A percentile compares a stretch with the other conserved stretches of the same genome.
Evolutionary conservation across 768 basidiomycete genomes (phyloP).

Genomic region (Suillus tomentosus): DNA sequence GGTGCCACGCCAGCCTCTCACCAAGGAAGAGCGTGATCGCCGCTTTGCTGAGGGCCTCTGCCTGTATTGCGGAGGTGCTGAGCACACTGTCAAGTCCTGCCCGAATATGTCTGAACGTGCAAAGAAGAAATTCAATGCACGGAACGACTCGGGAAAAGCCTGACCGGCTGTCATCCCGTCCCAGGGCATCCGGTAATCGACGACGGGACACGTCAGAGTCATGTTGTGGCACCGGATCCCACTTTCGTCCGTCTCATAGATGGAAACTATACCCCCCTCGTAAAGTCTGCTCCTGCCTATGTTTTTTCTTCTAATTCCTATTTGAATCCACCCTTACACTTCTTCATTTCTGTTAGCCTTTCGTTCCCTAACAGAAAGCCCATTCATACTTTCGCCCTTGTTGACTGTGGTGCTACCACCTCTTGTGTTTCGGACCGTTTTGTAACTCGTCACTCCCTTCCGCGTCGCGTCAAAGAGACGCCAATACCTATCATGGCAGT

Average conservation of each 20-base stretch:
- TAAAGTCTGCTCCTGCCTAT: background rate
- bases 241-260: background rate
- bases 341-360: background rate
- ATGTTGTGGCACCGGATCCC: background rate
- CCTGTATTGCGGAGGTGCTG: constrained; percentile 37
- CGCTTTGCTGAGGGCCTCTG: constrained; percentile 33
- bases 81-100: constrained; percentile 33
- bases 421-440: constrained; percentile 42
- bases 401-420: constrained; percentile 39
- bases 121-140: constrained; percentile 13
- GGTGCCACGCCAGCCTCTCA: constrained; percentile 27
- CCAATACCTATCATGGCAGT: constrained; percentile 39
- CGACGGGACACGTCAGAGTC: background rate
- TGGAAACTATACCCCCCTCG: background rate
- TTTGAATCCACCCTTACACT: background rate
- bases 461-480: constrained; percentile 27
- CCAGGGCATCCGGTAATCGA: background rate
- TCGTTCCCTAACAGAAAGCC: constrained; percentile 14
- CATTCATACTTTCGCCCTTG: constrained; percentile 34
- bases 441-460: constrained; percentile 33
- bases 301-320: background rate
- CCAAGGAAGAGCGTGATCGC: constrained; percentile 27
- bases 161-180: background rate
- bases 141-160: background rate
- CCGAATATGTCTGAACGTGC: constrained; percentile 23